Base-by-base conservation (phyloP, 495 filamentous ascomycete species). In the Hypoxylon lenormandii region DNA sequence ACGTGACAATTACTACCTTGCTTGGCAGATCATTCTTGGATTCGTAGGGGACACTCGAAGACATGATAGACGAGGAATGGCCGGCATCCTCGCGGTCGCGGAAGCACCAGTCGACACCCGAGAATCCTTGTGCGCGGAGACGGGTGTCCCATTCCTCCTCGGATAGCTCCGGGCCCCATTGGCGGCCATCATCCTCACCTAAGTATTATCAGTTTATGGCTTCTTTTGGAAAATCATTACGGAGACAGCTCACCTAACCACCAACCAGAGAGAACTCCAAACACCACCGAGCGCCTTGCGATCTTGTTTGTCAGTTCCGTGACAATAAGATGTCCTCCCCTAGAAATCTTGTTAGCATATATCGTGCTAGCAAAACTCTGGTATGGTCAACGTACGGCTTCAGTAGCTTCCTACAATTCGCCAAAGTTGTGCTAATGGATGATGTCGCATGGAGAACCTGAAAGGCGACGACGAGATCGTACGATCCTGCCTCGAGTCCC, bases 381-480 rank as follows among this genome's bases (percentile, higher is more conserved):
- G 16, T 26, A 19, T 18, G 3, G 16, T 12, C 7, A 38, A 54
- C 60, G 23, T 48, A 64, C 60, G 77, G 78, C 60, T 77, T 78
- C 0, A 84, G 64, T 23, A 84, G 64, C 37, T 54, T 67, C 6
- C 72, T 72, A 11, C 71, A 64, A 51, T 82, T 73, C 0, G 49
- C 33, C 26, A 83, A 43, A 4, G 80, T 81, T 5, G 56, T 64
- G 2, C 58, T 58, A 26, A 83, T 70, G 51, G 60, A 65, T 11
- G 63, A 65, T n/a, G 82, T 84, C 5, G 82, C 81, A 51, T 85
- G 82, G 4, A 84, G 40, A 3, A 86, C 84, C 49, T 83, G 81
- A 8, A 80, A 69, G 0, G 83, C 86, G 13, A 88, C 66, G 5
- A 89, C 73, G 0, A 89, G 60, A 60, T 89, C 86, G 64, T 83